Conservation (phyloP, 768 basidiomycete species). For the Clavulina sp. region DNA sequence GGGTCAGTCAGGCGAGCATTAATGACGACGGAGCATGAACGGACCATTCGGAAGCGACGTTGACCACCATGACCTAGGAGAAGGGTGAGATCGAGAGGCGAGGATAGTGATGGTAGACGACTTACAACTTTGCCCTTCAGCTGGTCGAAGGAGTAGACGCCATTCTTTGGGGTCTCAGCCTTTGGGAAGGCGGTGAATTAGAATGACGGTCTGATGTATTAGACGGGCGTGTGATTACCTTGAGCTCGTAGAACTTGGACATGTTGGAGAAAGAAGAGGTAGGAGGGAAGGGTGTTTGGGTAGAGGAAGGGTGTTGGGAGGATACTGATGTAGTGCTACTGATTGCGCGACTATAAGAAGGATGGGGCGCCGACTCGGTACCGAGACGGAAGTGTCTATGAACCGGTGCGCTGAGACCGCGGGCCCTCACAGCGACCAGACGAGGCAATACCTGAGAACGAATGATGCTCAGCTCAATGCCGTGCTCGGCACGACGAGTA, state of each 20-base stretch:
- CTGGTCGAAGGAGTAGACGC: slow-evolving; percentile 44
- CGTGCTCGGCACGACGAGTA: too few species aligned
- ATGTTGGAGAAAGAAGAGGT: background rate
- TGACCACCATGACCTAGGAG: slow-evolving; percentile 45
- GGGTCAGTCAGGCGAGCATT: background rate
- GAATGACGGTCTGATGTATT: background rate
- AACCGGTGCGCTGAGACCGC: too few species aligned
- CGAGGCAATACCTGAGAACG: too few species aligned
- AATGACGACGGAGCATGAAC: slow-evolving; percentile 12
- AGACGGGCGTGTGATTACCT: background rate
- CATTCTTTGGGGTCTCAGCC: slow-evolving; percentile 24
- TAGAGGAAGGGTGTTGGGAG: background rate
- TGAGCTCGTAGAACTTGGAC: background rate
- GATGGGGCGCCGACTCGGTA: too few species aligned
- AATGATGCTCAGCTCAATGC: too few species aligned
- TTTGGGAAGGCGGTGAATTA: slow-evolving; percentile 23
- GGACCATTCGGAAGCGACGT: slow-evolving; percentile 60
- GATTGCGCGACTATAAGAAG: background rate
- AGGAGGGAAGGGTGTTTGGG: background rate
- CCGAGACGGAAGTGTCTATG: too few species aligned
- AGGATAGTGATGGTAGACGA: background rate
- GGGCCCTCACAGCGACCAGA: too few species aligned
- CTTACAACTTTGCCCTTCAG: slow-evolving; percentile 47
- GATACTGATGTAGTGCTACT: background rate
- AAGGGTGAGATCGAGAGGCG: background rate